These are phyloP conservation scores for Fusarium oligoseptatum DNA, from an alignment of 2,329 filamentous ascomycete genomes.

Conservation along the genomic window DNA sequence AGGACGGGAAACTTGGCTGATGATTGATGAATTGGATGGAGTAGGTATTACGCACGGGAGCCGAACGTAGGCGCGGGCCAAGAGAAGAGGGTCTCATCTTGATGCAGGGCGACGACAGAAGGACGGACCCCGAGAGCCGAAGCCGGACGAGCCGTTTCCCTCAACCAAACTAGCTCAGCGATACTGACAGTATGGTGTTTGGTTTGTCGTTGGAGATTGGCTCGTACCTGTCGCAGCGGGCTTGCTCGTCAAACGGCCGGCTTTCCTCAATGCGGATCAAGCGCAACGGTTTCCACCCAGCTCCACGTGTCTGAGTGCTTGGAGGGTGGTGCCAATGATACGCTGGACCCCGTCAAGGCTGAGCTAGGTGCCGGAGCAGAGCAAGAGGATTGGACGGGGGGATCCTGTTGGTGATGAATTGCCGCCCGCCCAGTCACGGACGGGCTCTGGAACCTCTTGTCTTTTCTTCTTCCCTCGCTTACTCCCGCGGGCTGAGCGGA, in stretches of 20 bases:
- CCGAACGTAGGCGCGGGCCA: constrained; percentile 3
- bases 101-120: constrained; percentile 1
- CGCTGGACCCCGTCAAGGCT: constrained; percentile 21
- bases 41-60: constrained; percentile 4
- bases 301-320: constrained; percentile 41
- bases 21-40: constrained; percentile 1
- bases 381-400: constrained; percentile 5
- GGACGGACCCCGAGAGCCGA: constrained; percentile 26
- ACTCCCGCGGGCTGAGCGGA: constrained; percentile 29
- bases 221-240: constrained; percentile 3
- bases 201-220: constrained; percentile 12
- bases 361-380: constrained; percentile 14
- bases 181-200: constrained; percentile 11
- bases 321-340: constrained; percentile 34
- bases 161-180: constrained; percentile 10
- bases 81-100: constrained; percentile 2
- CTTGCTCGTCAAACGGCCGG: constrained; percentile 32
- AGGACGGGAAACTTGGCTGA: constrained; percentile 9
- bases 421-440: constrained; percentile 21
- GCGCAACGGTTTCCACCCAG: constrained; percentile 40
- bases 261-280: constrained; percentile 41
- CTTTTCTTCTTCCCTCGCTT: constrained; percentile 8
- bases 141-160: constrained; percentile 34
- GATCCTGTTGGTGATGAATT: constrained; percentile 11
- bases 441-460: constrained; percentile 8